These are phyloP conservation scores for Trichosanthes cucumerina DNA, from an alignment of 306 rosid species.

Conservation along the genomic window DNA sequence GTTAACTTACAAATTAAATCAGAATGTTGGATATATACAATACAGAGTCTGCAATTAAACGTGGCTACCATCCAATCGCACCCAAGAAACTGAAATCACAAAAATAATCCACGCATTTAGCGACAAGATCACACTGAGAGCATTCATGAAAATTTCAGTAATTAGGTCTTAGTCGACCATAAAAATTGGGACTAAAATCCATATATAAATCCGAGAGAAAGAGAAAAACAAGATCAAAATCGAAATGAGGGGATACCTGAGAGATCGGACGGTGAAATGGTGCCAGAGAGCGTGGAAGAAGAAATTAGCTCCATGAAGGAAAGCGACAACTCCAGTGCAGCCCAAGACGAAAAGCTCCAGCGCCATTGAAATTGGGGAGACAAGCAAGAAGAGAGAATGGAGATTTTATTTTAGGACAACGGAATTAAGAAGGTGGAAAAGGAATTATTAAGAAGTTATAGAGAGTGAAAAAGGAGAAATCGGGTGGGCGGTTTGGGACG, in stretches of 20 bases:
- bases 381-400: too few species aligned
- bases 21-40: neutral
- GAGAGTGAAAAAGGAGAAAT: neutral
- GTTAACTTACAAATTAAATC: neutral
- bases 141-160: neutral
- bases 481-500: neutral
- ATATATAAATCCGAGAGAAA: neutral
- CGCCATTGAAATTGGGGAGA: conserved; percentile 5
- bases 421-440: neutral
- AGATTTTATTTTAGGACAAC: too few species aligned
- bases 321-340: conserved; percentile 30
- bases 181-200: neutral
- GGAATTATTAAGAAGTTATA: neutral
- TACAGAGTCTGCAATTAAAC: neutral
- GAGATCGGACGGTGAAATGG: conserved; percentile 26
- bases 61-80: conserved; percentile 30
- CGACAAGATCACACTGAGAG: neutral
- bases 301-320: conserved; percentile 38
- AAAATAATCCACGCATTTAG: neutral
- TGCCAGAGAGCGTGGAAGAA: conserved; percentile 26
- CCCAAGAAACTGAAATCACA: conserved; percentile 44
- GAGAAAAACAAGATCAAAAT: too few species aligned
- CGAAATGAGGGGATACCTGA: conserved; percentile 21
- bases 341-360: conserved; percentile 31
- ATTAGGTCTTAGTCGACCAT: neutral